Base-by-base conservation (phyloP, 1,139 yeast genomes). In the Zygosaccharomyces pseudobailii region DNA sequence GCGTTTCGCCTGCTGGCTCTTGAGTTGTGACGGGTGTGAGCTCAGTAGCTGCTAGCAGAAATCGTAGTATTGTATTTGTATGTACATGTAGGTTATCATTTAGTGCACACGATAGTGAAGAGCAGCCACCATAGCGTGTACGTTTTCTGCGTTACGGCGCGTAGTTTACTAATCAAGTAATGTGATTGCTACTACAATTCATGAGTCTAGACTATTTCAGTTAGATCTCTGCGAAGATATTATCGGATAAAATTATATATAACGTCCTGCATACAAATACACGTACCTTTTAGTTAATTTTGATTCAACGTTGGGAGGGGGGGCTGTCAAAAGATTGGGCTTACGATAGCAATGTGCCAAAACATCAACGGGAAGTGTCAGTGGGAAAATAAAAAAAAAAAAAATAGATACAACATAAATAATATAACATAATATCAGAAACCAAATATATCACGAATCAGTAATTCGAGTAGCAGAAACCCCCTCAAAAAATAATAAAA, bases 1-100 rank as follows among this genome's bases (percentile, higher is more conserved):
- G 42, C n/a, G 63, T 54, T 22, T 55, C 49, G n/a, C 58, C 42
- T 20, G 58, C 46, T 31, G 46, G 33, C 19, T 6, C 19, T 30
- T 30, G 19, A 30, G 19, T n/a, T 30, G 33, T 30, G 33, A 30
- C 33, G 33, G 33, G 19, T 10, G 33, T n/a, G 33, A 19, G 13
- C 33, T 10, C 13, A 30, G 19, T 10, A 30, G 33, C 33, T 30
- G 13, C 20, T 30, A n/a, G 13, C 33, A n/a, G 19, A 30, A 19
- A 30, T 30, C 33, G 33, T 30, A 30, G 33, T 30, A 30, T 40
- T 40, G 37, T 40, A 40, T 33, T 32, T 40, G 37, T 40, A 40
- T 40, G 43, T 40, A 40, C 37, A 40, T 40, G 37, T 40, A 40
- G 43, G 43, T 40, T 40, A 21, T 40, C 37, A 40, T 33, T 33